Evolutionary conservation across 2,329 filamentous ascomycete genomes (phyloP).

Genomic region (Orbilia brochopaga): DNA sequence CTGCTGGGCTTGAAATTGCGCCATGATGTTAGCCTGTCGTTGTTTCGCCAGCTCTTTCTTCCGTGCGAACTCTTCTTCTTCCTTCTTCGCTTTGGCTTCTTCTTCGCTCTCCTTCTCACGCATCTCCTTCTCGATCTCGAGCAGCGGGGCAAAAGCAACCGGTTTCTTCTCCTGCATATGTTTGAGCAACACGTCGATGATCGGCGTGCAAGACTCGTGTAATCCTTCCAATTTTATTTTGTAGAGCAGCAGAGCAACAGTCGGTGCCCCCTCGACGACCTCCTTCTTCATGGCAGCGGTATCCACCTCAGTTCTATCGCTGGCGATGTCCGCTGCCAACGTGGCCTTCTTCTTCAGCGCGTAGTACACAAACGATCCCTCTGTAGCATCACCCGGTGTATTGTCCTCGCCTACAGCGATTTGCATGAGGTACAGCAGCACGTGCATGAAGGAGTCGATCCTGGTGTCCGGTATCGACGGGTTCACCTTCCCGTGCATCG

Average conservation of each 20-base stretch:
- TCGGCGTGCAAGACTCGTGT: slow-evolving; percentile 78
- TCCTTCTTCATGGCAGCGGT: slow-evolving; percentile 61
- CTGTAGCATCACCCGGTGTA: slow-evolving; percentile 62
- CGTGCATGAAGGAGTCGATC: slow-evolving; percentile 88
- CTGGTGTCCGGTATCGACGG: slow-evolving; percentile 79
- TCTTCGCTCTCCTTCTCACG: slow-evolving; percentile 63
- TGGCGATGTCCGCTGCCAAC: not conserved
- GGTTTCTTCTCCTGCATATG: slow-evolving; percentile 84
- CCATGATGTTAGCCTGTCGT: slow-evolving; percentile 92
- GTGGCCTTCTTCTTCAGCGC: slow-evolving; percentile 62
- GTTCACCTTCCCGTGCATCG: slow-evolving; percentile 71
- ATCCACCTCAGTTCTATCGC: slow-evolving; percentile 18
- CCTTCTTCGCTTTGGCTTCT: slow-evolving; percentile 74
- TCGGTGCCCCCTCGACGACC: slow-evolving; percentile 66
- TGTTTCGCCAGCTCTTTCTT: slow-evolving; percentile 92
- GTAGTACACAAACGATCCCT: slow-evolving; percentile 73
- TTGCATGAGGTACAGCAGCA: slow-evolving; percentile 84
- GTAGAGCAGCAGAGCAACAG: slow-evolving; percentile 65
- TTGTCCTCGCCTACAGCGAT: slow-evolving; percentile 85
- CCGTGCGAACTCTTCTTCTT: slow-evolving; percentile 75
- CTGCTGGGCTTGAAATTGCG: slow-evolving; percentile 96
- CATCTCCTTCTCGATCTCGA: slow-evolving; percentile 76
- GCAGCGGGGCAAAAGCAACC: slow-evolving; percentile 68
- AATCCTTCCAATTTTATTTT: slow-evolving; percentile 70
- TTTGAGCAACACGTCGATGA: slow-evolving; percentile 81